Percentiles rank a stretch among this genome's conserved stretches.
Conservation (phyloP, 2,329 filamentous ascomycete genomes). For the Botrytis paeoniae region DNA sequence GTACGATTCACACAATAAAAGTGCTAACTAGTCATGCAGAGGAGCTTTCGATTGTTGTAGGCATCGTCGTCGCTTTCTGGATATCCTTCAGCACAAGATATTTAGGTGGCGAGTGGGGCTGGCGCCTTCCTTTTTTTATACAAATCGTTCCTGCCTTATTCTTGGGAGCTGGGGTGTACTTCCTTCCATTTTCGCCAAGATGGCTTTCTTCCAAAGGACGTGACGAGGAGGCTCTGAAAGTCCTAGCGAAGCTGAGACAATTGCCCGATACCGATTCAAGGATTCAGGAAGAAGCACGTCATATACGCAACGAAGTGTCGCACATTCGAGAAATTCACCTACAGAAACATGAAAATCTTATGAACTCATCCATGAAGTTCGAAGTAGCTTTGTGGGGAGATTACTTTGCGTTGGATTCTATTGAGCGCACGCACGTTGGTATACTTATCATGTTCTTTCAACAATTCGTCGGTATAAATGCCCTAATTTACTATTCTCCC, state of each 20-base stretch:
- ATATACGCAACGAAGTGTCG: constrained; percentile 44
- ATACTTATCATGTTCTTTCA: constrained; percentile 55
- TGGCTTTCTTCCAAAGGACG: constrained; percentile 44
- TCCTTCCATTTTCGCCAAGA: constrained; percentile 47
- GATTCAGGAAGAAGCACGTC: constrained; percentile 49
- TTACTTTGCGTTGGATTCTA: constrained; percentile 49
- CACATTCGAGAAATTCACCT: constrained; percentile 40
- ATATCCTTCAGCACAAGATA: constrained; percentile 44
- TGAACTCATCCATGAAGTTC: constrained; percentile 39
- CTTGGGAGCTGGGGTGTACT: constrained; percentile 41
- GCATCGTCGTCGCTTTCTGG: constrained; percentile 46
- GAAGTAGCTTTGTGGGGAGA: constrained; percentile 50
- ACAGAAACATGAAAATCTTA: constrained; percentile 40
- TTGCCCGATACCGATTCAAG: constrained; percentile 48
- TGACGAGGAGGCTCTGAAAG: constrained; percentile 48
- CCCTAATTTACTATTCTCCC: constrained; percentile 44
- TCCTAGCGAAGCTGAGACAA: constrained; percentile 49
- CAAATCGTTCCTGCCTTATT: constrained; percentile 32
- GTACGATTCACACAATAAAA: neutral
- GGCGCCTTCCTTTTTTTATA: constrained; percentile 38
- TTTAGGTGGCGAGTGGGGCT: constrained; percentile 32
- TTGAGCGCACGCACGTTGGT: constrained; percentile 49
- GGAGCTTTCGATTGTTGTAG: constrained; percentile 43
- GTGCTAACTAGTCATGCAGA: constrained; percentile 19
- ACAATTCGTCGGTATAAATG: constrained; percentile 53